A percentile compares a stretch with the other conserved stretches of the same genome.
Evolutionary conservation across 345 rosid species (phyloP).

Genomic region (Citrus unshiu): DNA sequence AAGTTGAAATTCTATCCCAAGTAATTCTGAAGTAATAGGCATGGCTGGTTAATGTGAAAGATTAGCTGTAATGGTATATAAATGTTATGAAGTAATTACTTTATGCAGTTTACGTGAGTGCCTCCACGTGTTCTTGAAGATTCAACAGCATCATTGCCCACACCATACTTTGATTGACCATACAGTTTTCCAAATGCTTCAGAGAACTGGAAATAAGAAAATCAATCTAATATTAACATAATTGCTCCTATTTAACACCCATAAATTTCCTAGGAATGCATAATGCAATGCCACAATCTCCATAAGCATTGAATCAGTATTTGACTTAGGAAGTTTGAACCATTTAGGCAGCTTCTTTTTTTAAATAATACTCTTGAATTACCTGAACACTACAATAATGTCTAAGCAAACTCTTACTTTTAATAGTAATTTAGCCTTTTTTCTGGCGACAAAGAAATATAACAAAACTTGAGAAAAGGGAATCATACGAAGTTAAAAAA

Average conservation of each 20-base stretch:
- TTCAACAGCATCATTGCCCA: slow-evolving; percentile 54
- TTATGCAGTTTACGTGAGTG: slow-evolving; percentile 84
- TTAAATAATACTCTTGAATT: not conserved
- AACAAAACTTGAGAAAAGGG: not conserved
- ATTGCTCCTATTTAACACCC: not conserved
- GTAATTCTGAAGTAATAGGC: not conserved
- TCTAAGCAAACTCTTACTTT: not conserved
- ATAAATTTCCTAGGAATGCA: not conserved
- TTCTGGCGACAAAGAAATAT: not conserved
- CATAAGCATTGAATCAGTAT: not conserved
- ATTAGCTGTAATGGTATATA: not conserved
- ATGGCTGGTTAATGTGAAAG: not conserved
- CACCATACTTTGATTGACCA: slow-evolving; percentile 73
- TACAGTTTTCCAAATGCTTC: slow-evolving; percentile 96
- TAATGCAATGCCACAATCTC: not conserved
- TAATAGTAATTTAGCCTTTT: not conserved
- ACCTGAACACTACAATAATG: not conserved
- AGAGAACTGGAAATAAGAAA: slow-evolving; percentile 50
- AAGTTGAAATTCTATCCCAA: not conserved
- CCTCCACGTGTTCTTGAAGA: slow-evolving; percentile 61
- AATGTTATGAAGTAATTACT: slow-evolving; percentile 32
- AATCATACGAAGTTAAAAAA: not conserved
- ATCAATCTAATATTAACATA: not conserved
- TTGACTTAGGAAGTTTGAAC: not conserved
- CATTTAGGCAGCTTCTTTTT: not conserved